A percentile compares a stretch with the other conserved stretches of the same genome.
These are phyloP conservation scores for Claviceps digitariae DNA, from an alignment of 2,329 filamentous ascomycete genomes.

Conservation along the genomic window DNA sequence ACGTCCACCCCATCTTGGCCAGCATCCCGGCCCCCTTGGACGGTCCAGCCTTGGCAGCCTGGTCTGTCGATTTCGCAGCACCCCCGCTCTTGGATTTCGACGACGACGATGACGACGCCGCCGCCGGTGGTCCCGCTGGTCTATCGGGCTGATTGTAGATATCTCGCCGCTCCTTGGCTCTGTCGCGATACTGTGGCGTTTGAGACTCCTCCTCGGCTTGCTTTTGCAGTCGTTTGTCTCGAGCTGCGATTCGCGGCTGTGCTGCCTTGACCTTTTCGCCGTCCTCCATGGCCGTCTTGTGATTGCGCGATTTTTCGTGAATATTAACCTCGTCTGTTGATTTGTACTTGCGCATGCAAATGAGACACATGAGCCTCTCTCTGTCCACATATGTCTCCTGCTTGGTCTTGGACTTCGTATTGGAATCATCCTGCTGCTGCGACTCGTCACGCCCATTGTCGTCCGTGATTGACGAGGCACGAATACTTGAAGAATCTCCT, in stretches of 20 bases:
- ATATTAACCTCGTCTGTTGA: slow-evolving; percentile 27
- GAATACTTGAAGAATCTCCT: not conserved
- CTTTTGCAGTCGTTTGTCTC: slow-evolving; percentile 24
- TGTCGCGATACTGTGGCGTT: slow-evolving; percentile 42
- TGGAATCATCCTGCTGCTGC: not conserved
- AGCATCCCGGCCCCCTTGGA: slow-evolving; percentile 55
- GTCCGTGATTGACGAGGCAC: not conserved
- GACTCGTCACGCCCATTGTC: not conserved
- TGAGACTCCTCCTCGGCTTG: slow-evolving; percentile 12
- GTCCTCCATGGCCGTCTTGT: slow-evolving; percentile 26
- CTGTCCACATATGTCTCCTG: slow-evolving; percentile 44
- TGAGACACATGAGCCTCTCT: slow-evolving; percentile 30
- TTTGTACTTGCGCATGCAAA: slow-evolving; percentile 34
- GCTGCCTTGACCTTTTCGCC: slow-evolving; percentile 36
- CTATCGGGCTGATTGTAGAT: slow-evolving; percentile 48
- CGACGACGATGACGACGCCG: slow-evolving; percentile 4
- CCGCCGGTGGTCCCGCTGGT: slow-evolving; percentile 20
- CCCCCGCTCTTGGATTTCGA: slow-evolving; percentile 23
- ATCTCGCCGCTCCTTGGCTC: slow-evolving; percentile 52
- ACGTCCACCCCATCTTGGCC: slow-evolving; percentile 60
- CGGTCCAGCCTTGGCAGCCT: slow-evolving; percentile 20
- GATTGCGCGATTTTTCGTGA: slow-evolving; percentile 29
- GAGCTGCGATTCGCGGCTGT: slow-evolving; percentile 22
- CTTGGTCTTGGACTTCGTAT: not conserved
- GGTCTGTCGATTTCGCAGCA: slow-evolving; percentile 5